Evolutionary conservation across 1,284 basidiomycete genomes (phyloP).

Genomic region (Baeospora myosura): DNA sequence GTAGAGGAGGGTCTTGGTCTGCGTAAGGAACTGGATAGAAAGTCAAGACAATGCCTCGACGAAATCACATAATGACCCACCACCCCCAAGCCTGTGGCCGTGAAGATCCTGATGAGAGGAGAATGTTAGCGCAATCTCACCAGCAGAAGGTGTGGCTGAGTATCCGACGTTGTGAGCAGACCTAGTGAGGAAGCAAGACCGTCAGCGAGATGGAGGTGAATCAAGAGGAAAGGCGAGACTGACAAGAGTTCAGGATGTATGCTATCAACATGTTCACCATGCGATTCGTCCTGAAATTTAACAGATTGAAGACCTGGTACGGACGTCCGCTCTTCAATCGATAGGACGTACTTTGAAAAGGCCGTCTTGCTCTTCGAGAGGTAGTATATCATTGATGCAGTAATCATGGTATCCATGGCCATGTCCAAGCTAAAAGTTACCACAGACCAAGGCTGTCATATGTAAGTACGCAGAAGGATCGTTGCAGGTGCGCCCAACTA

Average conservation of each 20-base stretch:
- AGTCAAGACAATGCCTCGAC: not conserved
- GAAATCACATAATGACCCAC: not conserved
- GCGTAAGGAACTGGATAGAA: not conserved
- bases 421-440: not conserved
- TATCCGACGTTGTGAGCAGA: not conserved
- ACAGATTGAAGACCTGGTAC: not conserved
- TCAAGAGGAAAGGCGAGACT: not conserved
- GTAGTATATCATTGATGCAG: not conserved
- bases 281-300: not conserved
- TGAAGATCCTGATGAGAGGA: not conserved
- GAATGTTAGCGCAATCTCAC: not conserved
- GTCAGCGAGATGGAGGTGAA: not conserved
- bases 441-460: not conserved
- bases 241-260: not conserved
- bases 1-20: not conserved
- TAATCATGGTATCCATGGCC: not conserved
- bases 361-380: not conserved
- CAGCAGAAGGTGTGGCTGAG: not conserved
- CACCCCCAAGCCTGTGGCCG: not conserved
- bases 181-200: too few species aligned
- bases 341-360: not conserved
- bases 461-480: not conserved
- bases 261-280: not conserved
- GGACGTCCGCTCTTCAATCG: not conserved
- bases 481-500: too few species aligned